Evolutionary conservation across 2,329 filamentous ascomycete genomes (phyloP), one percentile per base, ranked within the genome.

Genomic region (Trichoderma sp.): DNA sequence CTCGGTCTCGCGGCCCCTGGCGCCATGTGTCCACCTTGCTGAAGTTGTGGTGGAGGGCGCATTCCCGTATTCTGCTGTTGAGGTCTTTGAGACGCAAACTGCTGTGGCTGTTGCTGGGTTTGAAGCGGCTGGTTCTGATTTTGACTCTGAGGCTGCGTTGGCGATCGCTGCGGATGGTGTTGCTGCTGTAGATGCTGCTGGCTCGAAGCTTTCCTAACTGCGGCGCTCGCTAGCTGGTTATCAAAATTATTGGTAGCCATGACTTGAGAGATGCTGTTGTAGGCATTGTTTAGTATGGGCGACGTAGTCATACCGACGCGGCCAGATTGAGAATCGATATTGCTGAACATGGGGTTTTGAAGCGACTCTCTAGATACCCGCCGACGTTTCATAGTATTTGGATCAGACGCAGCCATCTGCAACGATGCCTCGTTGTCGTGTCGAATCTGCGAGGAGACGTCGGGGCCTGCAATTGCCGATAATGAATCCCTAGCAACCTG

Each of bases 321-420:
- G 27, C 76, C 50, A 16, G 74, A 56, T 18, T 79, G 77, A 8
- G 77, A 69, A 33, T 77, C 75, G 27, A 67, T 66, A 24, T 8
- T 33, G 35, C 35, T 71, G 12, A 74, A 45, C 6, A 41, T 67
- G 18, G 72, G 67, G n/a, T 75, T 75, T 27, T 79, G 78, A n/a
- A 50, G 64, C 29, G 71, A 67, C 16, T 78, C 80, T 38, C 79
- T 78, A 3, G 81, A 80, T 16, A 80, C 76, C 59, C 81, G 79
- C 29, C 79, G 81, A 8, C 81, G 80, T 74, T 83, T 83, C 31
- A 72, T 56, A 21, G 56, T 63, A 11, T 60, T 69, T 27, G 78
- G 77, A 41, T 78, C 78, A 27, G 65, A 31, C n/a, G 67, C 12
- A n/a, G 50, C 38, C 35, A 24, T 59, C 11, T 78, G 79, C 29